Evolutionary conservation across 805 yeast genomes (phyloP), one percentile per base, ranked within the genome.

Genomic region (Sugiyamaella americana): DNA sequence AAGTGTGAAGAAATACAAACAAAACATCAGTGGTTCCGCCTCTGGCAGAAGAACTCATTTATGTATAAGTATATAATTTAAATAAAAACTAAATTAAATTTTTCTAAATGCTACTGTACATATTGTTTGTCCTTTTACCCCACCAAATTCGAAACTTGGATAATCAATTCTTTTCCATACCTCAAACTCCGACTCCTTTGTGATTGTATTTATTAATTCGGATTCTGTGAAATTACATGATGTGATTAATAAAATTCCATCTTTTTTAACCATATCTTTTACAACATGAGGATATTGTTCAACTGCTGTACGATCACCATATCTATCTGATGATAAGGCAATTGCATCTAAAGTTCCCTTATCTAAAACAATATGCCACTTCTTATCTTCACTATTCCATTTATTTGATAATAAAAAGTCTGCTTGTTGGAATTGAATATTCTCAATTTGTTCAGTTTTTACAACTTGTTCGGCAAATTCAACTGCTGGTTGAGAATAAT

Each of bases 291-390:
- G 79, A 58, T 93, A 91, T 13, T 78, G 68, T 74, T 55, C 54
- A 1, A 55, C 56, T 16, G 46, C 50, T 18, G 40, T 32, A 13
- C 43, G 32, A 5, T 65, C 72, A 4, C 26, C 21, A 49, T 75
- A 76, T 18, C 65, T 72, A 1, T 69, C 54, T 19, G 82, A 83
- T 62, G 87, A 86, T 39, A 93, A 72, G 0, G 96, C 97, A 51
- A 93, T 91, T 3, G 99, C 99, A 67, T 93, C 99, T 19, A 93
- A 67, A 0, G 99, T 93, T 5, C 99, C 99, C 63, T 93, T 93
- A 65, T 93, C 99, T 16, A 88, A 67, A 1, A 91, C 76, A 5
- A 93, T 63, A 59, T 89, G 95, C 65, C 77, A 88, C 19, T 68
- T 58, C 2, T 65, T 71, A 1, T 62, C 60, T 3, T 40, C 34